Conservation (phyloP, 148 eudicot species). For the Spergularia marina region DNA sequence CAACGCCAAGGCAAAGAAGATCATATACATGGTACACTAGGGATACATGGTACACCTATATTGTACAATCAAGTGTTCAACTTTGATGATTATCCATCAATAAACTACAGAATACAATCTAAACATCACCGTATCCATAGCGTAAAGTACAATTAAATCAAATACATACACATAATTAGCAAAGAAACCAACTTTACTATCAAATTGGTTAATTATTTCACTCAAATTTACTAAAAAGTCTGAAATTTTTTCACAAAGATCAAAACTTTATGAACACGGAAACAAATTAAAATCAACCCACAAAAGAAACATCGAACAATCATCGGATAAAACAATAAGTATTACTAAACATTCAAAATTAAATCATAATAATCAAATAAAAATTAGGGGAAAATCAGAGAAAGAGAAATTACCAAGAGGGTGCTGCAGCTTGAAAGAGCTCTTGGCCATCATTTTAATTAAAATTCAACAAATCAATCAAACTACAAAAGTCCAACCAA, state of each 20-base stretch:
- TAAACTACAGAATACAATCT: neutral
- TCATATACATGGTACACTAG: too few species aligned
- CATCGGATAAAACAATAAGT: neutral
- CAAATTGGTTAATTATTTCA: neutral
- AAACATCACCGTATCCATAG: neutral
- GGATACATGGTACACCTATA: too few species aligned
- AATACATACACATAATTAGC: neutral
- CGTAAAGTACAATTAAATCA: neutral
- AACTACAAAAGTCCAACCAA: conserved; percentile 8
- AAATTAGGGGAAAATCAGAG: neutral
- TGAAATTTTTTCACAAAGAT: neutral
- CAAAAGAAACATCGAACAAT: neutral
- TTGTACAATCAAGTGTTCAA: too few species aligned
- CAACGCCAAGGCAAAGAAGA: too few species aligned
- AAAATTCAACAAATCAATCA: conserved; percentile 1
- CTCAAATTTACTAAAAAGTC: neutral
- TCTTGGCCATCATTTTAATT: conserved; percentile 71
- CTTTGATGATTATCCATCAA: too few species aligned
- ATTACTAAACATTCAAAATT: too few species aligned
- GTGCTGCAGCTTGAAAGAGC: conserved; percentile 80
- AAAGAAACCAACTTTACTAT: neutral
- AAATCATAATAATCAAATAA: neutral
- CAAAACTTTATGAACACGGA: neutral
- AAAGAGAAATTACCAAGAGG: conserved; percentile 60
- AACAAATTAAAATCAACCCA: neutral